Evolutionary conservation across 2,329 filamentous ascomycete genomes (phyloP).

Genomic region (Diaporthe batatas): DNA sequence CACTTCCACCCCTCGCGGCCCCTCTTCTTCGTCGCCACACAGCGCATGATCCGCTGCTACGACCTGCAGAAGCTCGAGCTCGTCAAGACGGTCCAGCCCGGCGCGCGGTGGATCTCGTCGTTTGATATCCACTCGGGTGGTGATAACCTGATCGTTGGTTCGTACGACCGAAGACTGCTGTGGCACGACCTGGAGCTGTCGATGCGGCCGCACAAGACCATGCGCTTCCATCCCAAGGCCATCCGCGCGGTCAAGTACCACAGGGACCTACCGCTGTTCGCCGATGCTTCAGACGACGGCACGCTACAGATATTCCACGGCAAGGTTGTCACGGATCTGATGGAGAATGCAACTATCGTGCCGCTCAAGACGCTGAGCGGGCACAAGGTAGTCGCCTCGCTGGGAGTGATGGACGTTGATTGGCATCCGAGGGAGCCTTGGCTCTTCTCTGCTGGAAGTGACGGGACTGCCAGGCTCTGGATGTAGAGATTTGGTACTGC

Average conservation of each 20-base stretch:
- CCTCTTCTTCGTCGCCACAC: constrained; percentile 95
- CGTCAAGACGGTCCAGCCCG: constrained; percentile 92
- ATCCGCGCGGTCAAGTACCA: constrained; percentile 93
- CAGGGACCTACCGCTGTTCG: constrained; percentile 85
- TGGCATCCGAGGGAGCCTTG: constrained; percentile 97
- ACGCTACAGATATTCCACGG: constrained; percentile 97
- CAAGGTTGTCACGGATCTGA: constrained; percentile 92
- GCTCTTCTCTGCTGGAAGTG: constrained; percentile 93
- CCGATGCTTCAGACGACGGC: constrained; percentile 94
- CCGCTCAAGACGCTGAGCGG: constrained; percentile 94
- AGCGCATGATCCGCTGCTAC: constrained; percentile 92
- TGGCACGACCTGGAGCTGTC: constrained; percentile 98
- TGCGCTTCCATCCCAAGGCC: constrained; percentile 93
- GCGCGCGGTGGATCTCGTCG: constrained; percentile 93
- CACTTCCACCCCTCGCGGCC: constrained; percentile 96
- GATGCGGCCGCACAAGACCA: constrained; percentile 91
- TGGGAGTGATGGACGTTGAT: constrained; percentile 93
- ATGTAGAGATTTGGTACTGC: constrained; percentile 60
- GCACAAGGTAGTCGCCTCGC: constrained; percentile 85
- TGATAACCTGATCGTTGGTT: constrained; percentile 93
- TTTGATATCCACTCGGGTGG: constrained; percentile 95
- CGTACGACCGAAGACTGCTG: constrained; percentile 91
- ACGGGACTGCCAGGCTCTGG: constrained; percentile 94
- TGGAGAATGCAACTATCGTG: constrained; percentile 97
- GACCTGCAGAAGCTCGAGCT: constrained; percentile 93